Base-by-base conservation (phyloP, 768 basidiomycete genomes). In the Rhizopogon vulgaris region DNA sequence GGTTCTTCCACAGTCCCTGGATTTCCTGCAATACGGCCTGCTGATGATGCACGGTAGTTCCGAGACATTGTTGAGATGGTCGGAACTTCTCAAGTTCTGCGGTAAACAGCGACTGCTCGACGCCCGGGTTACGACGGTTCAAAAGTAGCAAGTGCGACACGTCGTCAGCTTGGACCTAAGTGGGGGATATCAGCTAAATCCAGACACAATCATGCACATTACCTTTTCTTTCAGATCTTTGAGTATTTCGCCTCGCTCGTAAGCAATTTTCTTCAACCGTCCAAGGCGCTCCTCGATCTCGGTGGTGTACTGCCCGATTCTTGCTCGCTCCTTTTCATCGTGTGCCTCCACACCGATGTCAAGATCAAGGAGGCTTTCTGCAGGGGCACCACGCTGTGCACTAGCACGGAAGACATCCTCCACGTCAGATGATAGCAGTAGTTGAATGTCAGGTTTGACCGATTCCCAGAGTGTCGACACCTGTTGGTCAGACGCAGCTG, bases 171-270 rank as follows among this genome's bases (percentile, higher is more conserved):
- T 97, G 96, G 42, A 96, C 79, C 94, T 98, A 58, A 1, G 22
- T 6, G 2, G 14, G 14, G 27, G 14, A 11, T 36, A 46, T 27
- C 27, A 39, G 41, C 6, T 27, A 11, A 48, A 25, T 34, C 3
- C 10, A 59, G 2, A 42, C n/a, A 48, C 32, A 18, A 14, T 49
- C 38, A 12, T 39, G 41, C 1, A 14, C 41, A 52, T 40, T 49
- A 93, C 94, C 82, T 95, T 96, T 40, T 97, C 94, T 66, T 98
- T 99, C 45, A 99, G 73, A 63, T 98, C 96, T 64, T 90, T 94
- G 49, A 98, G 69, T 0, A 93, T 84, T 58, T 94, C 89, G 10
- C 79, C 80, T 45, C 95, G 74, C 71, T 98, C 95, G 52, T 82
- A 81, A 41, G 84, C 78, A 55, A 99, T 86, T 73, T 92, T 88